These are phyloP conservation scores for Taphrina deformans DNA, from an alignment of 1,139 yeast genomes.

Conservation along the genomic window DNA sequence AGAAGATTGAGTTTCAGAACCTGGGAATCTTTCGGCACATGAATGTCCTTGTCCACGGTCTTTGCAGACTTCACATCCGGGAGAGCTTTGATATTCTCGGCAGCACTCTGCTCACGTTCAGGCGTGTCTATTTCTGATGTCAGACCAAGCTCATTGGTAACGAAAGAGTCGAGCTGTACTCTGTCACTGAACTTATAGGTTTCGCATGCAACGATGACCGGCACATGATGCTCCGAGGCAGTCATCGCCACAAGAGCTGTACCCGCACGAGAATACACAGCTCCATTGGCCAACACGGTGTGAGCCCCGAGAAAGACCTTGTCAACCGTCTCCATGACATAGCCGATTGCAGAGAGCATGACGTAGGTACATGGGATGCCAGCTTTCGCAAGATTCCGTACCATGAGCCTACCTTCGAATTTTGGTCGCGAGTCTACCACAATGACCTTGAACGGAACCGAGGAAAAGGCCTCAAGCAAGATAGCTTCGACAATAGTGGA, in stretches of 20 bases:
- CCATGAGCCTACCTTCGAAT: conserved; percentile 84
- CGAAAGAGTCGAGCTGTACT: conserved; percentile 92
- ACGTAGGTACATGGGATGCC: conserved; percentile 72
- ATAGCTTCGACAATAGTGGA: conserved; percentile 80
- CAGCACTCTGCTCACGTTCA: conserved; percentile 37
- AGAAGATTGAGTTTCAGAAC: conserved; percentile 78
- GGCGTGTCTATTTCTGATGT: conserved; percentile 66
- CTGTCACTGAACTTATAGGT: conserved; percentile 91
- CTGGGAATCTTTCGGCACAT: conserved; percentile 42
- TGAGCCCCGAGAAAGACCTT: conserved; percentile 95
- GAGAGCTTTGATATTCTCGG: conserved; percentile 33
- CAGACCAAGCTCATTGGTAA: conserved; percentile 79
- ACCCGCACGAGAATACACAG: conserved; percentile 90
- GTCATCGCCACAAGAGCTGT: conserved; percentile 92
- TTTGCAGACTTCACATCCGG: not conserved
- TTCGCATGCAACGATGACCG: conserved; percentile 94
- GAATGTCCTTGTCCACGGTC: not conserved
- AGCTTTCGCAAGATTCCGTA: conserved; percentile 58
- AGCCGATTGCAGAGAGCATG: conserved; percentile 70
- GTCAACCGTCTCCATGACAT: conserved; percentile 79
- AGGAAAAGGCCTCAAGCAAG: conserved; percentile 66
- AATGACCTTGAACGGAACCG: conserved; percentile 74
- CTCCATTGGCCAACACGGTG: conserved; percentile 93
- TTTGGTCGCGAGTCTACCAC: conserved; percentile 95
- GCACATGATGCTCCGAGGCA: conserved; percentile 82